Evolutionary conservation across 1,139 yeast genomes (phyloP).

Genomic region (Diutina ranongensis): DNA sequence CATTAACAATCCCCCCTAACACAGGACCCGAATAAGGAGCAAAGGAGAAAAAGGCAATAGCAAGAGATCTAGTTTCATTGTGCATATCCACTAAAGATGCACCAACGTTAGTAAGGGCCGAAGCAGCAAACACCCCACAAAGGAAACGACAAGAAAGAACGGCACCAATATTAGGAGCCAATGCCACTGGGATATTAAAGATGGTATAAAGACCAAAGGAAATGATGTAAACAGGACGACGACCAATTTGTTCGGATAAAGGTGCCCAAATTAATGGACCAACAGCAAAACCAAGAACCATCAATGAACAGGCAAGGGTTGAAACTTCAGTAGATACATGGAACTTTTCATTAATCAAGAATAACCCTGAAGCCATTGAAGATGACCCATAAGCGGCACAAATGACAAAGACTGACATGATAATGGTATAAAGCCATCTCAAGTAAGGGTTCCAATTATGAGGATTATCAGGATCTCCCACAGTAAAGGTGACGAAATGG

Average conservation of each 20-base stretch:
- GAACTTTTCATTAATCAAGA: conserved; percentile 49
- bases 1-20: conserved; percentile 81
- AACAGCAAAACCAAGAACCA: conserved; percentile 81
- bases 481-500: conserved; percentile 70
- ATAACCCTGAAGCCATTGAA: conserved; percentile 76
- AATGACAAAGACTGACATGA: conserved; percentile 59
- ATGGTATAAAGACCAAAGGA: conserved; percentile 65
- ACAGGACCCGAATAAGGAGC: conserved; percentile 94
- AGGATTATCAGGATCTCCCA: conserved; percentile 78
- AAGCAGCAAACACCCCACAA: conserved; percentile 78
- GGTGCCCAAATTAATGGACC: conserved; percentile 94
- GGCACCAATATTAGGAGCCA: conserved; percentile 75
- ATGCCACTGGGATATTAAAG: conserved; percentile 83
- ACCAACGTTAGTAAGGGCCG: conserved; percentile 80
- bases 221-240: conserved; percentile 72
- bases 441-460: conserved; percentile 56
- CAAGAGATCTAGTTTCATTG: conserved; percentile 70
- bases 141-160: conserved; percentile 71
- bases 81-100: conserved; percentile 86
- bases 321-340: conserved; percentile 71
- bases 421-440: conserved; percentile 60
- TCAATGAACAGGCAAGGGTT: conserved; percentile 64
- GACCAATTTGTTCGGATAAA: conserved; percentile 72
- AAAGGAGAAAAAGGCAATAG: conserved; percentile 83
- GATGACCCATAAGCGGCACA: conserved; percentile 89